phyloP scores from a whole-genome alignment of 148 eudicot genomes.

The Amaranthus cruentus region DNA sequence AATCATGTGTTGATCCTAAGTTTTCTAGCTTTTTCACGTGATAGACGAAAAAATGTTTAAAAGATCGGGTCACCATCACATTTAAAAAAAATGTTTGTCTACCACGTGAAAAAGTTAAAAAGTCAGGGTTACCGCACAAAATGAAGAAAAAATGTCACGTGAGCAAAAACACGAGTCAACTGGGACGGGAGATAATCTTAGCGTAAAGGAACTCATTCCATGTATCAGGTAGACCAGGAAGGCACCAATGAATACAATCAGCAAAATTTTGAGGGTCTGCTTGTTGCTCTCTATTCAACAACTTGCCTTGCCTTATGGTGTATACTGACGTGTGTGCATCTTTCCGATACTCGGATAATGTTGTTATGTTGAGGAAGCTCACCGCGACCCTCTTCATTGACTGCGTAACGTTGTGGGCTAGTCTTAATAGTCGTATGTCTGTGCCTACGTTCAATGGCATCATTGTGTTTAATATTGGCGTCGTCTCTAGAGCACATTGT shows the following conservation, averaged over 20 bases:
- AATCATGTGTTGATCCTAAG: too few species aligned
- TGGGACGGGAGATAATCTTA: conserved; percentile 41
- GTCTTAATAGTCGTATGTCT: conserved; percentile 55
- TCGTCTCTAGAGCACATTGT: conserved; percentile 76
- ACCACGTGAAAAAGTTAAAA: too few species aligned
- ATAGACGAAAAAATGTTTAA: background rate
- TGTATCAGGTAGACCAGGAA: conserved; percentile 88
- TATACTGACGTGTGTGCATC: conserved; percentile 92
- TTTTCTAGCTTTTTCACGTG: background rate
- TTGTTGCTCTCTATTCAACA: conserved; percentile 63
- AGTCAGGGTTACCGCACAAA: background rate
- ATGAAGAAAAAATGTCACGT: background rate
- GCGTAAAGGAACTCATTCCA: conserved; percentile 93
- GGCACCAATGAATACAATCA: conserved; percentile 96
- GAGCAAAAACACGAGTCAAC: conserved; percentile 14
- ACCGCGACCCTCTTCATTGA: conserved; percentile 63
- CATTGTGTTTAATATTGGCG: conserved; percentile 62
- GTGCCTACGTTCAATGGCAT: conserved; percentile 75
- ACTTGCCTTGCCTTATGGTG: conserved; percentile 80
- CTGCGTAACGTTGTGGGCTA: conserved; percentile 49
- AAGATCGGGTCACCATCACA: background rate
- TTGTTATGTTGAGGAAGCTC: conserved; percentile 69
- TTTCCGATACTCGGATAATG: conserved; percentile 76
- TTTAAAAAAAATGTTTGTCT: background rate
- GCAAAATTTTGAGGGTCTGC: conserved; percentile 66